Percentiles rank a stretch among this genome's conserved stretches.
Conservation (phyloP, 2,329 filamentous ascomycete genomes). For the Orbilia brochopaga region DNA sequence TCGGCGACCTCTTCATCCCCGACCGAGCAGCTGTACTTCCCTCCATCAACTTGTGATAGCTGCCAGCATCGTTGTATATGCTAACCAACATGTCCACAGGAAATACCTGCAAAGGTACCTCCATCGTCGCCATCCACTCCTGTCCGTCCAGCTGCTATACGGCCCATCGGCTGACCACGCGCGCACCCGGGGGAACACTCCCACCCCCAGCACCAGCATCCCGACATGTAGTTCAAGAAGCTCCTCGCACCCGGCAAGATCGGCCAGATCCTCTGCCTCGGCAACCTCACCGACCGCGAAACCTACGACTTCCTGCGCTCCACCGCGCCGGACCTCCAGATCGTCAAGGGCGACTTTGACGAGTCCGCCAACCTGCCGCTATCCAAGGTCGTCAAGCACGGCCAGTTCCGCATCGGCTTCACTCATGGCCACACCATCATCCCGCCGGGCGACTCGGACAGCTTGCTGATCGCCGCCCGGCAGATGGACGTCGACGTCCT, state of each 20-base stretch:
- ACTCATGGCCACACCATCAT: conserved; percentile 75
- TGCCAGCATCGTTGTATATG: conserved; percentile 7
- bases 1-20: conserved; percentile 92
- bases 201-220: conserved; percentile 6
- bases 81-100: conserved; percentile 58
- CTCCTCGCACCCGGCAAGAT: conserved; percentile 67
- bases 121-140: conserved; percentile 8
- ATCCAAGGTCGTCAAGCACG: conserved; percentile 73
- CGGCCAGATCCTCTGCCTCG: conserved; percentile 66
- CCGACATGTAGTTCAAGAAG: conserved; percentile 61
- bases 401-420: conserved; percentile 71
- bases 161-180: too few relatives aligned
- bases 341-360: conserved; percentile 74
- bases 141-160: conserved; percentile 5
- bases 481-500: conserved; percentile 75
- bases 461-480: conserved; percentile 69
- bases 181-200: conserved; percentile 31
- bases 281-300: conserved; percentile 66
- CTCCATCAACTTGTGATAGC: conserved; percentile 41
- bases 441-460: conserved; percentile 71
- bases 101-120: conserved; percentile 84
- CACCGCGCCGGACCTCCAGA: conserved; percentile 68
- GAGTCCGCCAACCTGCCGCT: conserved; percentile 70
- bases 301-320: conserved; percentile 66
- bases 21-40: conserved; percentile 75